phyloP scores from a whole-genome alignment of 2,329 filamentous ascomycete genomes.

The Fusarium sp. region DNA sequence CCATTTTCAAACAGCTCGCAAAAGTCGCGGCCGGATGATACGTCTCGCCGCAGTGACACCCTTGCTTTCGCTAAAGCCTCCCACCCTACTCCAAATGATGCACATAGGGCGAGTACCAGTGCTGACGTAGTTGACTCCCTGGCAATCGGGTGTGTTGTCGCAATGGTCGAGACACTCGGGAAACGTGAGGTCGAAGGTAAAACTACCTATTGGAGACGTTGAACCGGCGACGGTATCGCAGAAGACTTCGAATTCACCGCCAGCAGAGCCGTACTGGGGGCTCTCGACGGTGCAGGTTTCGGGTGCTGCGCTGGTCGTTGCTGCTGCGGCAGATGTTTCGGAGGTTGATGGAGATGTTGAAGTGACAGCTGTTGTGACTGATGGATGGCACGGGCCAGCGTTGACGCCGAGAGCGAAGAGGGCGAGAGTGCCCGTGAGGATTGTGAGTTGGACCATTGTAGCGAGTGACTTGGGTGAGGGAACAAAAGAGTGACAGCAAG shows the following conservation, averaged over 20 bases:
- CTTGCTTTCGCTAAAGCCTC: fast-evolving
- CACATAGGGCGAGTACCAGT: neutral
- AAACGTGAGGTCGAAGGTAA: too few relatives aligned
- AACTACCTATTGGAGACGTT: neutral
- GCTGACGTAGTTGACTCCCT: neutral
- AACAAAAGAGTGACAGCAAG: too few relatives aligned
- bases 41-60: neutral
- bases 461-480: neutral
- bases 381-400: neutral
- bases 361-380: too few relatives aligned
- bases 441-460: neutral
- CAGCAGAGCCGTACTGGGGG: neutral
- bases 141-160: neutral
- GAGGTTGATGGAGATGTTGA: neutral
- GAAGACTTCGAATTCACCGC: neutral
- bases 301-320: neutral
- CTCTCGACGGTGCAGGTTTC: neutral
- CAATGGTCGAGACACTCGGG: neutral
- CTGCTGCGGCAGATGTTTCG: neutral
- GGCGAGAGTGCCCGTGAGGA: neutral
- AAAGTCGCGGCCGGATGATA: too few relatives aligned
- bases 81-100: neutral
- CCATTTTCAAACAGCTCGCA: too few relatives aligned
- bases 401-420: neutral
- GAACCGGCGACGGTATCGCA: neutral